Conservation (phyloP, 768 basidiomycete genomes). For the Rickenella mellea region DNA sequence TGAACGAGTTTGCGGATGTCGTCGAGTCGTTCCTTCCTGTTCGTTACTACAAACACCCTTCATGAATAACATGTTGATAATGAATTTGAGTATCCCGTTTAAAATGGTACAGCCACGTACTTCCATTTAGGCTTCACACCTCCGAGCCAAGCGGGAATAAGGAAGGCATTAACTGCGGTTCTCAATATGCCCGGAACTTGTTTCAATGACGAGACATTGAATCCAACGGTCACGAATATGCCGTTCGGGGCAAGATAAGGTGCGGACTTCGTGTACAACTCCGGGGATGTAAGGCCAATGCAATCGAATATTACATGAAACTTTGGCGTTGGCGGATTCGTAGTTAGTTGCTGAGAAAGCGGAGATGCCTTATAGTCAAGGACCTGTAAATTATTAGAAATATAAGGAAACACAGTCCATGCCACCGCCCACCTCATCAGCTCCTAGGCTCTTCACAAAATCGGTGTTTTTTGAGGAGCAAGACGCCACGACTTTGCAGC, state of each 20-base stretch:
- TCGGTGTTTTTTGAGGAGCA: slow-evolving; percentile 53
- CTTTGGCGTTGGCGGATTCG: slow-evolving; percentile 36
- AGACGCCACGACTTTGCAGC: slow-evolving; percentile 46
- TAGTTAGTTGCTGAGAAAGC: slow-evolving; percentile 33
- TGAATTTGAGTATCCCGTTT: neutral
- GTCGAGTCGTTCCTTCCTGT: slow-evolving; percentile 25
- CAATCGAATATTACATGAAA: slow-evolving; percentile 56
- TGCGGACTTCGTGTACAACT: slow-evolving; percentile 40
- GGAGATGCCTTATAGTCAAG: slow-evolving; percentile 53
- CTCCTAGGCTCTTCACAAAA: slow-evolving; percentile 50
- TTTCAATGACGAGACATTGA: slow-evolving; percentile 25
- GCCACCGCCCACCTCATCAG: slow-evolving; percentile 46
- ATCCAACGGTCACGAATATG: slow-evolving; percentile 43
- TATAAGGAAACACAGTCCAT: neutral
- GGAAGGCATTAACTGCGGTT: slow-evolving; percentile 21
- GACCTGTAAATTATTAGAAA: slow-evolving; percentile 24
- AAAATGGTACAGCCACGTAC: slow-evolving; percentile 22
- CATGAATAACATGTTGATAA: neutral
- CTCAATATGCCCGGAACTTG: slow-evolving; percentile 24
- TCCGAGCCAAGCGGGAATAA: slow-evolving; percentile 42
- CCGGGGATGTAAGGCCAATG: slow-evolving; percentile 36
- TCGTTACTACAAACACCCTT: slow-evolving; percentile 25
- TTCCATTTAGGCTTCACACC: slow-evolving; percentile 37
- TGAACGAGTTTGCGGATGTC: slow-evolving; percentile 27
- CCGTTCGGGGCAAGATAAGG: slow-evolving; percentile 47